Base-by-base conservation (phyloP, 2,329 filamentous ascomycete genomes). In the Macrophomina tecta region DNA sequence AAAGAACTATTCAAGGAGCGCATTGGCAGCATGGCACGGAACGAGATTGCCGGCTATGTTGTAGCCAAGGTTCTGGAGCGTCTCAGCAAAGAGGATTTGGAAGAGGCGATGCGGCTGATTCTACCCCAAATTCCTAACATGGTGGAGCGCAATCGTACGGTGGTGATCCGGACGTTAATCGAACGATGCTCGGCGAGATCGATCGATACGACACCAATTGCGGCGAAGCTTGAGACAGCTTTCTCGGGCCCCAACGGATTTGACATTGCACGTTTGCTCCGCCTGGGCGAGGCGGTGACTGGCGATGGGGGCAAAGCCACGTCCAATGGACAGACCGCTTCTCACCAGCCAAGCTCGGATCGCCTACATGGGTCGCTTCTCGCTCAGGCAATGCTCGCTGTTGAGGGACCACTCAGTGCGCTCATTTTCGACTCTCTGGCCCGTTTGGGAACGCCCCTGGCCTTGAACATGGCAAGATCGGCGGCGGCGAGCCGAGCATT, bases 21-120 rank as follows among this genome's bases (percentile, higher is more conserved):
- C 32, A 91, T 98, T 72, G 89, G 89, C 28, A 91, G 88, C 46
- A 86, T 97, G 68, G 87, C 94, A 5, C 90, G 93, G 67, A 98
- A 98, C 76, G 94, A 97, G 72, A 91, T 94, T 58, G 93, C 95
- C 5, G 91, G 89, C 30, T 98, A 97, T 74, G 91, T 96, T 0
- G 92, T 93, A 23, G 91, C 94, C 71, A 88, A 89, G 67, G 89
- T 96, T 3, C 82, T 99, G 51, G 91, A 93, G 75, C 88, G 95
- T 64, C 83, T 98, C 11, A 90, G 92, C 77, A 94, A 92, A 75
- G 93, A 97, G 68, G 93, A 97, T 74, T 84, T 99, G 8, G 84
- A 89, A 49, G 87, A 88, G 65, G 92, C 91, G 0, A 86, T 93
- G 66, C 83, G 89, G 58, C 85, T 89, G 72, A 91, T 97, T 66